Base-by-base conservation (phyloP, 306 rosid species). In the Parietaria judaica region DNA sequence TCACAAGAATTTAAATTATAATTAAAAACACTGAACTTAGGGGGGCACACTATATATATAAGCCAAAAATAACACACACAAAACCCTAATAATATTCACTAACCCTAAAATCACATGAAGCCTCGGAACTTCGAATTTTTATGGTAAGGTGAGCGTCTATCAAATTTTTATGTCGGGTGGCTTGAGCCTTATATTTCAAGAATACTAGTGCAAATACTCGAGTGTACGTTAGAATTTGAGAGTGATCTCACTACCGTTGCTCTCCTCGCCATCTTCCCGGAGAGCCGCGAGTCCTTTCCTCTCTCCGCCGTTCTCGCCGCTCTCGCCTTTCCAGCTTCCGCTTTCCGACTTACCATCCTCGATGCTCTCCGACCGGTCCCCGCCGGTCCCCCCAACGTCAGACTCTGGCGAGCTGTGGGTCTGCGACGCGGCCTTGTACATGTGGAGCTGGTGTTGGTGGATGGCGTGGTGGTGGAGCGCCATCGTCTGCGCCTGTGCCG, bases 321-420 rank as follows among this genome's bases (percentile, higher is more conserved):
- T 94, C 71, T 89, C 99, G 0, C 78, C 97, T 64, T 84, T 94
- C 97, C 97, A 94, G 89, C 99, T 94, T 60, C 90, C 78, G 69
- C 97, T 88, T 16, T 86, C 99, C 9, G 95, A 94, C 66, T 94
- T 94, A 12, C 97, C 97, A 5, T 88, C 95, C 72, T 88, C 99
- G 0, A 88, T 94, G 66, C 99, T 94, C 86, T 86, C 99, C 8
- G 96, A 84, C 63, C 81, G 72, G 61, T 78, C 90, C 0, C 84
- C 87, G 0, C 84, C 88, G 0, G 56, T 66, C 0, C 84, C 85
- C 9, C 83, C 35, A 4, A 63, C 35, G 1, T 86, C 95, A 0
- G 88, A 80, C 17, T 84, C 88, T 10, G 90, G 89, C 6, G 90
- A 81, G 56, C 84, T 75, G 0, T 79, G 90, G 0, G 75, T 76